A percentile compares a stretch with the other conserved stretches of the same genome.
phyloP scores from a whole-genome alignment of 2,329 filamentous ascomycete species.

The Apiospora arundinis region DNA sequence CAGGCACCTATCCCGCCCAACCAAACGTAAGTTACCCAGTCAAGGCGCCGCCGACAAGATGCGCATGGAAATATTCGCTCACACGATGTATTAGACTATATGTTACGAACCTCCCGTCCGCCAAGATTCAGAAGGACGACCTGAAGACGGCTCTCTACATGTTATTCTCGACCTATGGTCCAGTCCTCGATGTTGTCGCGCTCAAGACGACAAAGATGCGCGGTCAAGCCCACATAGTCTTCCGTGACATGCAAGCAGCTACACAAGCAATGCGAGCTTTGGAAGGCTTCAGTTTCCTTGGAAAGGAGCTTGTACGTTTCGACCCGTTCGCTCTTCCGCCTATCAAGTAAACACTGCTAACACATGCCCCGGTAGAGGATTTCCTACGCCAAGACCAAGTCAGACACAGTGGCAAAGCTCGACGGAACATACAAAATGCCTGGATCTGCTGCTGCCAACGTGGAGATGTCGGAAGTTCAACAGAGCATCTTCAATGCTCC shows the following conservation, averaged over 20 bases:
- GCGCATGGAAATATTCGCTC: background rate
- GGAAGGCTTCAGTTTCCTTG: slow-evolving; percentile 86
- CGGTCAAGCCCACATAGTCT: slow-evolving; percentile 93
- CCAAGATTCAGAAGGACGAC: slow-evolving; percentile 90
- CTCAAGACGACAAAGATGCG: slow-evolving; percentile 92
- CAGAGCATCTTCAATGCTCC: slow-evolving; percentile 81
- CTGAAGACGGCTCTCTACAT: slow-evolving; percentile 88
- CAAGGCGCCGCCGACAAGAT: background rate
- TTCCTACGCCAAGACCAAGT: slow-evolving; percentile 88
- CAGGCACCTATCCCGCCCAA: slow-evolving; percentile 66
- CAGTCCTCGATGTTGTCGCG: slow-evolving; percentile 89
- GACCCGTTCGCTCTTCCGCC: background rate
- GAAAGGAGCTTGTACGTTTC: slow-evolving; percentile 78
- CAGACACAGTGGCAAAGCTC: slow-evolving; percentile 85
- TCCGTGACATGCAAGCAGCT: slow-evolving; percentile 86
- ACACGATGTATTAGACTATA: slow-evolving; percentile 69
- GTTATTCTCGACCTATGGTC: slow-evolving; percentile 91
- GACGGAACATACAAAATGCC: slow-evolving; percentile 87
- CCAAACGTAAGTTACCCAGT: slow-evolving; percentile 67
- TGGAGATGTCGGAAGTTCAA: slow-evolving; percentile 75
- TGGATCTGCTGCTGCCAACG: slow-evolving; percentile 56
- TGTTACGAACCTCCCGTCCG: slow-evolving; percentile 81
- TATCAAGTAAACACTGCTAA: background rate
- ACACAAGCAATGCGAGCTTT: slow-evolving; percentile 92
- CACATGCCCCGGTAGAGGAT: slow-evolving; percentile 70